Percentiles rank a stretch among this genome's conserved stretches.
Conservation (phyloP, 2,329 filamentous ascomycete genomes). For the Nectriaceae sp. region DNA sequence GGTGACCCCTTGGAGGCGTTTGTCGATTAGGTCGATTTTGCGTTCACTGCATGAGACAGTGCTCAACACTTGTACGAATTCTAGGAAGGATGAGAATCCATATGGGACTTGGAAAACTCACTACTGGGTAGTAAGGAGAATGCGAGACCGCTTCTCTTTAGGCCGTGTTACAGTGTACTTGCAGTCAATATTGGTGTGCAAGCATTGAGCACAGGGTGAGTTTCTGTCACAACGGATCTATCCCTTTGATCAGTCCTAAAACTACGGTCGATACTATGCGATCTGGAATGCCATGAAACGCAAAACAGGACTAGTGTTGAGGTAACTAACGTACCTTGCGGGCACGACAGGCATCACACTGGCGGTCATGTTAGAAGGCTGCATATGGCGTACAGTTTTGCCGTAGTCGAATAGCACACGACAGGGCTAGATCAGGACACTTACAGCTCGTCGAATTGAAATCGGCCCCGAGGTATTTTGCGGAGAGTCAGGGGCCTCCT, state of each 20-base stretch:
- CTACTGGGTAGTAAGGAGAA: constrained; percentile 41
- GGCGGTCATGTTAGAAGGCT: constrained; percentile 2
- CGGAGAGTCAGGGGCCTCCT: background rate
- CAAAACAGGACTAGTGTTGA: too few species aligned
- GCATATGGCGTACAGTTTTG: too few species aligned
- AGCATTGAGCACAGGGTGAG: constrained; percentile 38
- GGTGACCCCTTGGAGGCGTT: constrained; percentile 36
- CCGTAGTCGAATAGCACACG: background rate
- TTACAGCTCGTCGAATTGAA: constrained; percentile 17
- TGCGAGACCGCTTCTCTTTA: constrained; percentile 39
- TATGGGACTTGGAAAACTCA: constrained; percentile 23
- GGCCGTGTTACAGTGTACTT: constrained; percentile 34
- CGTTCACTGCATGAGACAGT: constrained; percentile 30
- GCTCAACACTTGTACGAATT: background rate
- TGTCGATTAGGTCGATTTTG: constrained; percentile 42
- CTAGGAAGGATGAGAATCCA: background rate
- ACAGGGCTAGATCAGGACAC: constrained; percentile 8
- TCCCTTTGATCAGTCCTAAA: constrained; percentile 7
- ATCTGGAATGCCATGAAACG: too few species aligned
- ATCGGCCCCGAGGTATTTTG: background rate
- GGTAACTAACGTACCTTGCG: constrained; percentile 32
- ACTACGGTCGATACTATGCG: too few species aligned
- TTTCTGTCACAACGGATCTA: constrained; percentile 41
- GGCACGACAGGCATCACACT: constrained; percentile 36
- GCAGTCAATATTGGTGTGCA: constrained; percentile 39